phyloP scores from a whole-genome alignment of 306 rosid species.

The Dryas drummondii region DNA sequence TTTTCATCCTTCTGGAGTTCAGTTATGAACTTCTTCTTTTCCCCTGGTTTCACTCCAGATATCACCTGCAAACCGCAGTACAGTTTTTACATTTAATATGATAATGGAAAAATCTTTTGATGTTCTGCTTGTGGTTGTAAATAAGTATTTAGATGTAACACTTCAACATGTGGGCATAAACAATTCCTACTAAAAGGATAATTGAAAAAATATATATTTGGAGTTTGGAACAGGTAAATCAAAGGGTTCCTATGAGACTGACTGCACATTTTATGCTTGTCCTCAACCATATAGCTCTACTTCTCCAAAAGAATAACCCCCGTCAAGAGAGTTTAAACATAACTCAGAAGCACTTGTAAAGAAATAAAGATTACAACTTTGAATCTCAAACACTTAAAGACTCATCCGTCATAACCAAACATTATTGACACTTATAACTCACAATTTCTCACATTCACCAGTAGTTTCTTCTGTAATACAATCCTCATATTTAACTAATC shows the following conservation, averaged over 20 bases:
- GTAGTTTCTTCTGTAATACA: background rate
- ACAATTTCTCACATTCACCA: background rate
- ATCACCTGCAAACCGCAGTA: slow-evolving; percentile 56
- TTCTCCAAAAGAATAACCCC: background rate
- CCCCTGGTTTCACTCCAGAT: slow-evolving; percentile 81
- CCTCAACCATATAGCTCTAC: background rate
- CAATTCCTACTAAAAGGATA: background rate
- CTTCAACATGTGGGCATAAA: background rate
- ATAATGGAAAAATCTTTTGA: background rate
- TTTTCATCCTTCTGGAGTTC: slow-evolving; percentile 61
- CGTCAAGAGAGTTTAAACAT: background rate
- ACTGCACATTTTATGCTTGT: background rate
- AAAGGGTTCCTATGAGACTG: background rate
- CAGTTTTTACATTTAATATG: background rate
- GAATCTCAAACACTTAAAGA: background rate
- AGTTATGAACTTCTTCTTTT: slow-evolving; percentile 69
- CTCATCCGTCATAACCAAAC: background rate
- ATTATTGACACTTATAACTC: background rate
- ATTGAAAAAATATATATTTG: too few relatives aligned
- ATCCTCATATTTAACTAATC: background rate
- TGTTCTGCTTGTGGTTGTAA: background rate
- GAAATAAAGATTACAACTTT: background rate
- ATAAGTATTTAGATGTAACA: background rate
- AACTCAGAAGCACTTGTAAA: background rate
- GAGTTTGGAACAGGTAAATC: background rate